Base-by-base conservation (phyloP, 345 rosid genomes). In the Citrus inodora region DNA sequence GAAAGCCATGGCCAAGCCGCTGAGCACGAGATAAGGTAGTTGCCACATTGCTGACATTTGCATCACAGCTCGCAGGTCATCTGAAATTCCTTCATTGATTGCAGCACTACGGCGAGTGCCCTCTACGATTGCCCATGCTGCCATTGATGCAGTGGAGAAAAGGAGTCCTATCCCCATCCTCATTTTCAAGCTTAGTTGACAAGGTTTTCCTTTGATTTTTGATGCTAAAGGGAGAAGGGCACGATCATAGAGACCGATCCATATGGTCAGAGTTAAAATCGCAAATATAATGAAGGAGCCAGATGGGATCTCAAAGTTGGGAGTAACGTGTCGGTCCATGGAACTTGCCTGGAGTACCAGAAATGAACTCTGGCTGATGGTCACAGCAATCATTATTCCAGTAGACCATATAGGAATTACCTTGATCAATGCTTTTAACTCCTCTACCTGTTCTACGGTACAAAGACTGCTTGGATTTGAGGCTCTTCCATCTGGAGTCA, bases 401-500 rank as follows among this genome's bases (percentile, higher is more conserved):
- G 92, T 82, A 11, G 93, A 88, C 89, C 92, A 89, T 3, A 91
- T 63, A 0, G 89, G 92, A 16, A 87, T 58, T 25, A 89, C 78
- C 30, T 60, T 85, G 53, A 91, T 78, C 5, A 91, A 78, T 65
- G 88, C 82, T 83, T 91, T 91, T 35, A 91, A 78, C 66, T 87
- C 92, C 75, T 88, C 93, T n/a, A 88, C 93, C 84, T 87, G 92
- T 70, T 89, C 86, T 2, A 84, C 75, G 0, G 86, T 87, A 79
- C 92, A 91, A 25, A 87, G 86, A 59, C 79, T 86, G 92, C 91
- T 86, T 4, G 85, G 83, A 65, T 82, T 76, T 27, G 67, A 28
- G 48, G 90, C 79, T 7, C 37, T 70, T 71, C 83, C 87, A 33
- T 87, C 87, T 5, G 46, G 37, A 17, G 76, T 76, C 56, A 86